These are phyloP conservation scores for Takakia lepidozioides DNA, from an alignment of 225 moss, liverwort and hornwort species.

Conservation along the genomic window DNA sequence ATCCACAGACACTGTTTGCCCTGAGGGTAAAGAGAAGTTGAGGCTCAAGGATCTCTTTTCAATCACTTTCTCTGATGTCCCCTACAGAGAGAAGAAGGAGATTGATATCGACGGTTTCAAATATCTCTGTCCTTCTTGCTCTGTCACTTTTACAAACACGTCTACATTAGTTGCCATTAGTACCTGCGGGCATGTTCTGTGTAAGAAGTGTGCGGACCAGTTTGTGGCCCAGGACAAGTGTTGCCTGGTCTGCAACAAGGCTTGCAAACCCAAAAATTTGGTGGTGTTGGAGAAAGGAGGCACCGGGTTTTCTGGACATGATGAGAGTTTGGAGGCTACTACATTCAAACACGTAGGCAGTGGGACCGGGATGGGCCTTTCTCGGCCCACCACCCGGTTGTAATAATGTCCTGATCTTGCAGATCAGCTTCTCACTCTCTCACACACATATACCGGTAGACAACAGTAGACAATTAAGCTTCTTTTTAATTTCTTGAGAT, in stretches of 20 bases:
- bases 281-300: slow-evolving; percentile 68
- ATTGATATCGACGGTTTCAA: slow-evolving; percentile 46
- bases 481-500: too few relatives aligned
- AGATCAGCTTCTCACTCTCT: too few relatives aligned
- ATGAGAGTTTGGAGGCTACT: slow-evolving; percentile 72
- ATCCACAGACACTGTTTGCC: slow-evolving; percentile 61
- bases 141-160: slow-evolving; percentile 84
- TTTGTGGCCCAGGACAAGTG: slow-evolving; percentile 62
- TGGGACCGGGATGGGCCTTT: slow-evolving; percentile 87
- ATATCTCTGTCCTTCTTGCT: slow-evolving; percentile 85
- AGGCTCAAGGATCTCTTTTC: slow-evolving; percentile 78
- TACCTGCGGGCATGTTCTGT: slow-evolving; percentile 80
- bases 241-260: slow-evolving; percentile 69
- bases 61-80: slow-evolving; percentile 56
- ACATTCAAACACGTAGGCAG: slow-evolving; percentile 87
- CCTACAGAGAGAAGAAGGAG: slow-evolving; percentile 65
- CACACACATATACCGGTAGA: too few relatives aligned
- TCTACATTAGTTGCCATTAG: slow-evolving; percentile 61
- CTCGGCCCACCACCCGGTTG: slow-evolving; percentile 68
- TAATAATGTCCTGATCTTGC: too few relatives aligned
- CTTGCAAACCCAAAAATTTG: slow-evolving; percentile 67
- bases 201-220: slow-evolving; percentile 86
- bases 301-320: slow-evolving; percentile 77
- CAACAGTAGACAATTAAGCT: too few relatives aligned
- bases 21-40: slow-evolving; percentile 90